Evolutionary conservation across 2,329 filamentous ascomycete species (phyloP), one percentile per base, ranked within the genome.

Genomic region (Zymoseptoria passerinii): DNA sequence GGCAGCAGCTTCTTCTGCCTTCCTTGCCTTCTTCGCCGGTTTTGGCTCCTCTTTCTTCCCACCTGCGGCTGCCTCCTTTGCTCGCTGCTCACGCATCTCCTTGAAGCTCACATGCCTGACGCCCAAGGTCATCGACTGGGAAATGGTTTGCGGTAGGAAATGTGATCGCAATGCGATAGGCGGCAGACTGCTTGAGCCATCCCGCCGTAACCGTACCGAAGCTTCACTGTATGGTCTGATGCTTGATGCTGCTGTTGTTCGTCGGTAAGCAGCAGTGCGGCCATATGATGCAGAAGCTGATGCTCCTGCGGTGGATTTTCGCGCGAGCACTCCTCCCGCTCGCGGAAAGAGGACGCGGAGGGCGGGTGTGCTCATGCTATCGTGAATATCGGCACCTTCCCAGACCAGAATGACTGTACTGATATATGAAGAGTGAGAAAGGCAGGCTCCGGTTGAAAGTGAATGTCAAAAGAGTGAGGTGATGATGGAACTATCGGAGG

Each of bases 191-290:
- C 62, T 60, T 29, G 58, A 44, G 20, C 60, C 65, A 65, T 65
- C 52, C 53, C 63, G 65, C n/a, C 66, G 62, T 48, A 52, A 56
- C 48, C 65, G 70, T 68, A 65, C 65, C 57, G 67, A 62, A 23
- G 56, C 67, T 58, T 69, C 63, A 55, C 69, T 69, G 54, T 69
- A 70, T 50, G 62, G 57, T 50, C 66, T 58, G 10, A 63, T 44
- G n/a, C n/a, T 27, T 8, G 50, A 50, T 52, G 62, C 55, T 28
- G 58, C 52, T 55, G 65, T 73, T 78, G 78, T 73, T 72, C 77
- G 74, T 65, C 78, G 73, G 69, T 79, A 78, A 56, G 77, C 73
- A 54, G 76, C 74, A 35, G 78, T 76, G 65, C 77, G 72, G 66
- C 76, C 76, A 66, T 76, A 75, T 59, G 73, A 72, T 64, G 69